Percentiles rank a stretch among this genome's conserved stretches.
Evolutionary conservation across 345 rosid species (phyloP).

Genomic region (Populus deltoides): DNA sequence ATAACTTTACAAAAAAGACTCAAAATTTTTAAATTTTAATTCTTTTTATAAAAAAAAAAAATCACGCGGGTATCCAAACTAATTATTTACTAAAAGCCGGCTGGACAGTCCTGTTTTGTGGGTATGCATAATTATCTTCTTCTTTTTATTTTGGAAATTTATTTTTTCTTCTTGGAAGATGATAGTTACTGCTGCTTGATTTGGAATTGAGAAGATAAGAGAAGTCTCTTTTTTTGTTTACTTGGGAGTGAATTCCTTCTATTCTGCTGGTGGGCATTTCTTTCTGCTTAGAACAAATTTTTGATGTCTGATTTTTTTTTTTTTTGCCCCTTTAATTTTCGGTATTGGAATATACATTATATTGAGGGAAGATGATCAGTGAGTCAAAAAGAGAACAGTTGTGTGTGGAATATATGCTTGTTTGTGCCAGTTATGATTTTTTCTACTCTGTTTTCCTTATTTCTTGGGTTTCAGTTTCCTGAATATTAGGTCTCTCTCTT

Average conservation of each 20-base stretch:
- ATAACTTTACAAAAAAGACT: no score
- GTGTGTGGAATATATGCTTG: constrained; percentile 7
- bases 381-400: neutral
- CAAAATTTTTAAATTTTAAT: no score
- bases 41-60: no score
- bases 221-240: neutral
- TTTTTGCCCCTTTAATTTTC: neutral
- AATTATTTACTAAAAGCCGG: constrained; percentile 3
- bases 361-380: no score
- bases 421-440: constrained; percentile 8
- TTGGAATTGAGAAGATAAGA: constrained; percentile 1
- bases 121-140: neutral
- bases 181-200: neutral
- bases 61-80: no score
- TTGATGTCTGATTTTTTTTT: no score
- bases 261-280: constrained; percentile 8
- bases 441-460: constrained; percentile 19
- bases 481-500: constrained; percentile 10
- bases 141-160: neutral
- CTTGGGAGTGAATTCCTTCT: neutral
- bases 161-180: neutral
- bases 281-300: neutral
- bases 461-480: constrained; percentile 39
- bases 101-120: neutral
- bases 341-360: no score